A percentile compares a stretch with the other conserved stretches of the same genome.
phyloP scores from a whole-genome alignment of 129 eudicot genomes.

The Ambrosia artemisiifolia region DNA sequence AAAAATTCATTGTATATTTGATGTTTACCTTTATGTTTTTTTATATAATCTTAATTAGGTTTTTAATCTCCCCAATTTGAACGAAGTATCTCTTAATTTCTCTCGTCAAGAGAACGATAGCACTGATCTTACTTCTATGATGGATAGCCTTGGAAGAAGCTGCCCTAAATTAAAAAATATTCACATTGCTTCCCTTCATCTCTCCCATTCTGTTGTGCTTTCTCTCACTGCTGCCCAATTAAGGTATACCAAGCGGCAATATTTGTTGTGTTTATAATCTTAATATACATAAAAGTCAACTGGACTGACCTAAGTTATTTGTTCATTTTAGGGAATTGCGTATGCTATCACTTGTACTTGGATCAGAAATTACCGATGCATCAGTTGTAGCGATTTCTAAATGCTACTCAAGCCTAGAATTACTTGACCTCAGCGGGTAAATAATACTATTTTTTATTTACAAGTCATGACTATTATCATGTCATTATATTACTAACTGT shows the following conservation, averaged over 20 bases:
- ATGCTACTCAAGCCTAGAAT: conserved; percentile 69
- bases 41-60: conserved; percentile 40
- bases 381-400: conserved; percentile 91
- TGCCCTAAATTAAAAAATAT: conserved; percentile 73
- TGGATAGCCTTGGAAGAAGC: conserved; percentile 73
- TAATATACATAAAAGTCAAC: background rate
- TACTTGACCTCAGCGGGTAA: conserved; percentile 98
- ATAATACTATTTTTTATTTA: background rate
- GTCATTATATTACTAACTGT: conserved; percentile 1
- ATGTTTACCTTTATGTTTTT: conserved; percentile 5
- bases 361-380: conserved; percentile 91
- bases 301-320: background rate
- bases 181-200: conserved; percentile 70
- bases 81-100: conserved; percentile 74
- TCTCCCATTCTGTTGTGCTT: conserved; percentile 79
- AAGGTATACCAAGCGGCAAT: conserved; percentile 41
- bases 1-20: background rate
- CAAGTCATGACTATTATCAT: background rate
- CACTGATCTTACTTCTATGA: conserved; percentile 69
- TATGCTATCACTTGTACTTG: conserved; percentile 88
- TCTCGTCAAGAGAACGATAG: conserved; percentile 72
- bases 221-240: conserved; percentile 83
- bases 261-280: background rate
- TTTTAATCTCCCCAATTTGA: conserved; percentile 78
- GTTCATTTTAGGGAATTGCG: conserved; percentile 62